Percentiles rank a stretch among this genome's conserved stretches.
phyloP scores from a whole-genome alignment of 305 asterid genomes.

The Striga hermonthica region DNA sequence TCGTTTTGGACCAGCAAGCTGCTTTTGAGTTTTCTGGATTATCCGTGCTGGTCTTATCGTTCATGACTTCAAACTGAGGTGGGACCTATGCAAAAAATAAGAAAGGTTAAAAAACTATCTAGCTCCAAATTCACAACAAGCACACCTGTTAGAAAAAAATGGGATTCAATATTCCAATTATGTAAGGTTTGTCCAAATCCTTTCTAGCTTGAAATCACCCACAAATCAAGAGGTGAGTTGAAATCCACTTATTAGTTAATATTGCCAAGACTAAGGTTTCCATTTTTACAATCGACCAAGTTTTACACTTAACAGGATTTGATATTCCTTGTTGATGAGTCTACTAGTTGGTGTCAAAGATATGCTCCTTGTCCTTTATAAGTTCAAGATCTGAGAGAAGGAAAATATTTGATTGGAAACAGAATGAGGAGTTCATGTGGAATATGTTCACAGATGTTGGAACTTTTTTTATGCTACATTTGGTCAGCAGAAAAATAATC shows the following conservation, averaged over 20 bases:
- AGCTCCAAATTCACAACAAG: too few relatives aligned
- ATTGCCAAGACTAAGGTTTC: not conserved
- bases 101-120: too few relatives aligned
- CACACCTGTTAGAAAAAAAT: not conserved
- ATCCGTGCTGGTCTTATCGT: constrained; percentile 26
- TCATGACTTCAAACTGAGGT: constrained; percentile 46
- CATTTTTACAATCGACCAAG: not conserved
- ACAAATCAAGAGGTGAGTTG: constrained; percentile 16
- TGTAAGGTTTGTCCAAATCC: not conserved
- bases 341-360: not conserved
- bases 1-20: constrained; percentile 33
- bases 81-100: constrained; percentile 51
- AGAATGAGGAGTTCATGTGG: too few relatives aligned
- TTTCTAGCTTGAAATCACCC: constrained; percentile 15
- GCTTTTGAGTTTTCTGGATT: constrained; percentile 33
- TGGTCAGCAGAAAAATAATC: constrained; percentile 10
- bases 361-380: too few relatives aligned
- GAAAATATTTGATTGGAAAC: too few relatives aligned
- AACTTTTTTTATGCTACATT: not conserved
- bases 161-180: not conserved
- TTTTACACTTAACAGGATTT: not conserved
- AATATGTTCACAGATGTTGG: not conserved
- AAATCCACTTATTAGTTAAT: not conserved
- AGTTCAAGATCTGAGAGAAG: too few relatives aligned
- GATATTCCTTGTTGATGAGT: not conserved